These are phyloP conservation scores for Cryptococcus neoformans DNA, from an alignment of 1,284 basidiomycete genomes.

Conservation along the genomic window DNA sequence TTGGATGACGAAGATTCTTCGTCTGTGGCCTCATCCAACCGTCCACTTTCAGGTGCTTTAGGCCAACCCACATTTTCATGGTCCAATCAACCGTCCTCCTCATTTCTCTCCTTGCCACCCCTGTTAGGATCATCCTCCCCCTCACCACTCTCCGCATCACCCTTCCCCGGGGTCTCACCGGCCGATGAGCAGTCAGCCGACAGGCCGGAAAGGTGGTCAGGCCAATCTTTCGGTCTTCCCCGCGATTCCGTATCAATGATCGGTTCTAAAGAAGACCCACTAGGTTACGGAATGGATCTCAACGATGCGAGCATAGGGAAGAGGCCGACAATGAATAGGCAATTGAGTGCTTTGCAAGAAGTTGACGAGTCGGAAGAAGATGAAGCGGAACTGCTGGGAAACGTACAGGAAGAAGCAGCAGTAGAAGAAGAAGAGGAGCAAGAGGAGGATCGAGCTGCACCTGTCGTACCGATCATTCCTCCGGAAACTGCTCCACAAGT, in stretches of 20 bases:
- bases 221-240: conserved; percentile 9
- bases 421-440: conserved; percentile 1
- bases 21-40: conserved; percentile 25
- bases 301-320: conserved; percentile 15
- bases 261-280: conserved; percentile 21
- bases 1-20: conserved; percentile 42
- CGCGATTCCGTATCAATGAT: neutral
- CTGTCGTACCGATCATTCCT: neutral
- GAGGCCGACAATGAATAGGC: conserved; percentile 24
- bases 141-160: conserved; percentile 14
- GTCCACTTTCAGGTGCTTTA: conserved; percentile 34
- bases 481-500: neutral
- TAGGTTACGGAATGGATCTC: conserved; percentile 26
- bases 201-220: conserved; percentile 16
- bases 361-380: conserved; percentile 45
- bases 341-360: conserved; percentile 31
- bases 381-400: conserved; percentile 9
- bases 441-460: neutral
- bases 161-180: conserved; percentile 24
- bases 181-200: conserved; percentile 14
- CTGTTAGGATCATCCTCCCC: conserved; percentile 14
- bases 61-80: conserved; percentile 14
- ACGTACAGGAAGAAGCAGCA: neutral
- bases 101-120: conserved; percentile 19
- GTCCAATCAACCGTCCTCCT: conserved; percentile 4